A percentile compares a stretch with the other conserved stretches of the same genome.
These are phyloP conservation scores for Sugiyamaella pinicola DNA, from an alignment of 1,139 yeast genomes.

Conservation along the genomic window DNA sequence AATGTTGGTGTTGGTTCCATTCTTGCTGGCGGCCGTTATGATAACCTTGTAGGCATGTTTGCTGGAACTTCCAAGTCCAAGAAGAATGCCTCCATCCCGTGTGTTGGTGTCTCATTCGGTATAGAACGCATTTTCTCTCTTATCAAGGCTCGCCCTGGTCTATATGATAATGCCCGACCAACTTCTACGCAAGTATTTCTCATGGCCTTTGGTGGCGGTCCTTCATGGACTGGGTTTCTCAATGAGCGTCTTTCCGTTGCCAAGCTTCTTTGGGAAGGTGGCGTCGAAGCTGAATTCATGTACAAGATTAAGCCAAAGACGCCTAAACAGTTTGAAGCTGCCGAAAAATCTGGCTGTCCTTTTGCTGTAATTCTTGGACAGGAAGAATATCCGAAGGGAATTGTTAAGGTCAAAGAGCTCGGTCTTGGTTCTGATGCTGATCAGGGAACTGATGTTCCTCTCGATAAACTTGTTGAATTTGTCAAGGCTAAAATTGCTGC, in stretches of 20 bases:
- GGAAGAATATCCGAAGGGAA: slow-evolving; percentile 82
- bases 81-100: slow-evolving; percentile 79
- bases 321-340: slow-evolving; percentile 95
- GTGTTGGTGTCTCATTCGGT: slow-evolving; percentile 96
- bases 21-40: slow-evolving; percentile 99
- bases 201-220: slow-evolving; percentile 99
- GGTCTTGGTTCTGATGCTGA: slow-evolving; percentile 90
- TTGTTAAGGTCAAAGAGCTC: slow-evolving; percentile 78
- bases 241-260: slow-evolving; percentile 88
- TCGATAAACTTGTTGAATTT: slow-evolving; percentile 57
- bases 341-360: slow-evolving; percentile 91
- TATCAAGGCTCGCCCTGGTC: slow-evolving; percentile 68
- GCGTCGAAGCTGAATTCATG: slow-evolving; percentile 85
- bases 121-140: slow-evolving; percentile 92
- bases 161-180: slow-evolving; percentile 67
- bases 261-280: slow-evolving; percentile 80
- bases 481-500: slow-evolving; percentile 57
- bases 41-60: slow-evolving; percentile 94
- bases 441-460: slow-evolving; percentile 75
- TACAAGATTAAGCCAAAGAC: slow-evolving; percentile 92
- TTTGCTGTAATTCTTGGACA: slow-evolving; percentile 92
- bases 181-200: slow-evolving; percentile 89
- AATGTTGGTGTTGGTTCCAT: slow-evolving; percentile 98
- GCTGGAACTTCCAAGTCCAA: slow-evolving; percentile 64
- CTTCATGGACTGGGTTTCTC: slow-evolving; percentile 89